Evolutionary conservation across 345 rosid species (phyloP), one percentile per base, ranked within the genome.

Genomic region (Diplotaxis tenuifolia): DNA sequence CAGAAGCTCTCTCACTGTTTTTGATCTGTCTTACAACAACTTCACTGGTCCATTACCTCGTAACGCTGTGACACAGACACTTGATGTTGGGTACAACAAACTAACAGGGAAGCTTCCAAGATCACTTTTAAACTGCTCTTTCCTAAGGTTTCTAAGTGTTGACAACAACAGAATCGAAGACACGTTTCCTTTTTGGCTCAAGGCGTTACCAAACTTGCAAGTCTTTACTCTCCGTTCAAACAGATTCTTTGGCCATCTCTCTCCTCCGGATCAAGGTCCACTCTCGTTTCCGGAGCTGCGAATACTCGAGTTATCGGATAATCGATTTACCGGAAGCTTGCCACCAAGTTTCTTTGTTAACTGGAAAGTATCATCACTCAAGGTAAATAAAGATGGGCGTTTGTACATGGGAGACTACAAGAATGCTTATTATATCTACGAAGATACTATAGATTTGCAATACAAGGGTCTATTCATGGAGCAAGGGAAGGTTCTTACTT

Each of bases 391-490:
- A 62, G 71, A 40, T 73, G 34, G 71, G 64, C 9, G 34, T 0
- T 4, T 73, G 0, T 55, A 73, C 34, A 73, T 73, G 34, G 38
- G 15, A 16, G 32, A 19, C 38, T 11, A 68, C 45, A 45, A 4
- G 9, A 29, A n/a, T 25, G 4, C 12, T 15, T 3, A 15, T 19
- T 45, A 5, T 23, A 29, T 0, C 0, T 71, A n/a, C n/a, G n/a
- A n/a, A n/a, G n/a, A n/a, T n/a, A n/a, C n/a, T n/a, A n/a, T n/a
- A n/a, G n/a, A n/a, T 45, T 42, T 73, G 36, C 71, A 21, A 14
- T 6, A 65, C 71, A 73, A 65, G 56, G 65, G 77, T 57, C 38
- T 73, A 10, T 6, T 4, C 7, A 72, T 53, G 69, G 62, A 72
- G 69, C 62, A 62, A 0, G 1, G n/a, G n/a, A n/a, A n/a, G n/a